Conservation (phyloP, 2,329 filamentous ascomycete genomes). For the Penicillium olsonii region DNA sequence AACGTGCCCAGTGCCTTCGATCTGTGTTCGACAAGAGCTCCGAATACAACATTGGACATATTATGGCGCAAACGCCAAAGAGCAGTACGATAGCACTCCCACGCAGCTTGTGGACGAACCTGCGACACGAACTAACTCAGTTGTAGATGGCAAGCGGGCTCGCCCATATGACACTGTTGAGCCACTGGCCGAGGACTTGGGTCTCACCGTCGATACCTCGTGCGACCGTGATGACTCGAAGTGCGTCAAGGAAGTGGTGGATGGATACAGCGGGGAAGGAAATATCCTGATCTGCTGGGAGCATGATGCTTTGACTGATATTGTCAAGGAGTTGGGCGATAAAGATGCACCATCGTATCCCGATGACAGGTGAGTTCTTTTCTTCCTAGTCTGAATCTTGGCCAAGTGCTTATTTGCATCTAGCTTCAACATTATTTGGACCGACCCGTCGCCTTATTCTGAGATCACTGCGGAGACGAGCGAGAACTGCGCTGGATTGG, state of each 20-base stretch:
- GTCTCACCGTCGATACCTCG: constrained; percentile 56
- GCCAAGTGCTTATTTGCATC: background rate
- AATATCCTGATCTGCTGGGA: constrained; percentile 67
- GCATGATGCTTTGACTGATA: constrained; percentile 55
- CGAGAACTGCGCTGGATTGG: constrained; percentile 58
- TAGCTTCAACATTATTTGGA: constrained; percentile 60
- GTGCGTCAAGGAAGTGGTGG: constrained; percentile 56
- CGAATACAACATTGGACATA: constrained; percentile 58
- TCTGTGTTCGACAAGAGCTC: constrained; percentile 57
- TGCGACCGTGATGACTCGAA: constrained; percentile 58
- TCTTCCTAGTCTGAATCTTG: background rate
- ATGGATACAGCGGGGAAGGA: constrained; percentile 50
- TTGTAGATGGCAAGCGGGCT: constrained; percentile 51
- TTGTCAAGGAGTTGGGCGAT: constrained; percentile 56
- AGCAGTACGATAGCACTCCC: constrained; percentile 29
- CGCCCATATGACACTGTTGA: constrained; percentile 60
- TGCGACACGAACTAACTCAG: background rate
- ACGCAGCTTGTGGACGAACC: background rate
- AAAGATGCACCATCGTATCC: constrained; percentile 54
- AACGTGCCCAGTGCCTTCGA: constrained; percentile 62
- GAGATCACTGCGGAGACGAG: constrained; percentile 49
- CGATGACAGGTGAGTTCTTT: constrained; percentile 41
- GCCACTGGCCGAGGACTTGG: constrained; percentile 58
- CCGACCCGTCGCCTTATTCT: constrained; percentile 53
- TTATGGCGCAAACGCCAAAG: constrained; percentile 60